Evolutionary conservation across 2,329 filamentous ascomycete genomes (phyloP), one percentile per base, ranked within the genome.

Genomic region (Pestalotiopsis sp.): DNA sequence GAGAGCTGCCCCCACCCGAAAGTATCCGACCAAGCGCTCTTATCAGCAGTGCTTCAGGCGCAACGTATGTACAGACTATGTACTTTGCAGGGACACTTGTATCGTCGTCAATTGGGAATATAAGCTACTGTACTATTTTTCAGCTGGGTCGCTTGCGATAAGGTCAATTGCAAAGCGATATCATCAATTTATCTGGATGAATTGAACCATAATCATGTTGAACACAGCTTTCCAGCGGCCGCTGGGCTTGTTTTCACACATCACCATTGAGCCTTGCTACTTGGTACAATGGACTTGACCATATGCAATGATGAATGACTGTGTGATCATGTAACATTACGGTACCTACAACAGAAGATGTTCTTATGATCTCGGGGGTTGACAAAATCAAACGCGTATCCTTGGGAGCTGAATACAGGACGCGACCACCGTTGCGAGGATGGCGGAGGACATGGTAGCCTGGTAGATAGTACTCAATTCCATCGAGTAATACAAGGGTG

Each of bases 401-500:
- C 45, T 17, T 23, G 27, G 27, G 20, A 59, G 23, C 27, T 36
- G 57, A 20, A 14, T 27, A n/a, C 25, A 36, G 23, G 27, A 59
- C 57, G 7, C 57, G 23, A 27, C 23, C 25, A 23, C 2, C 2
- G 57, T 59, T 36, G 23, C 57, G 11, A 36, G 23, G 23, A 27
- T 11, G 57, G 14, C 57, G 23, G 14, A 14, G 4, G 57, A 36
- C 27, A 59, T 27, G 27, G 57, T 27, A 36, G 31, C 31, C 31
- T 36, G 57, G 27, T 59, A 27, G 27, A 59, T 59, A 59, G 57
- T 59, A 59, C 57, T 17, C 57, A 59, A 59, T 59, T 59, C 57
- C 57, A 59, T 59, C 57, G 57, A 59, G 57, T 59, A 59, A 59
- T 27, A 36, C 23, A 59, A 14, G 23, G 23, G 57, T 59, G 57